Percentiles rank a stretch among this genome's conserved stretches.
These are phyloP conservation scores for Cynanchum wilfordii DNA, from an alignment of 257 asterid genomes.

Conservation along the genomic window DNA sequence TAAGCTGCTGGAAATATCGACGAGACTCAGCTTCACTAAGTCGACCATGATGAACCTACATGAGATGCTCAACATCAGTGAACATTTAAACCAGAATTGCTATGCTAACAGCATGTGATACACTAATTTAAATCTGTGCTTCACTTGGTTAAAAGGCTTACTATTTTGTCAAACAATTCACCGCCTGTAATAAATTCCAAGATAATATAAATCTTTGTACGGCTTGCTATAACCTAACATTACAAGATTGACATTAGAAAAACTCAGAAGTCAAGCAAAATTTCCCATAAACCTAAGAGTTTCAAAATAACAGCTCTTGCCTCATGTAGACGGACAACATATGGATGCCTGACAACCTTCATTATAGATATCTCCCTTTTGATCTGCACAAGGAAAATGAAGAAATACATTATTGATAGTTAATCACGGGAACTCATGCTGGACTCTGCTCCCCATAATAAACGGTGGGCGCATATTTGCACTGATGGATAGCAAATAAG, in stretches of 20 bases:
- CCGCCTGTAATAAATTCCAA: conserved; percentile 98
- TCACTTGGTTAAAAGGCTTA: conserved; percentile 37
- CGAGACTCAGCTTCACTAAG: conserved; percentile 95
- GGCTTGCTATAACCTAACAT: conserved; percentile 91
- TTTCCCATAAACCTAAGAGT: background rate
- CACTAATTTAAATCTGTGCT: background rate
- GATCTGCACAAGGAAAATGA: conserved; percentile 54
- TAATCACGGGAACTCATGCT: background rate
- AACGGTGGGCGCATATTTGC: background rate
- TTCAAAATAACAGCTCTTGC: conserved; percentile 23
- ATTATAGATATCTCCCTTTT: conserved; percentile 94
- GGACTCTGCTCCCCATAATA: background rate
- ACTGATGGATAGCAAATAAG: background rate
- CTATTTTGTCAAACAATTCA: conserved; percentile 94
- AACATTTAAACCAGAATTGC: background rate
- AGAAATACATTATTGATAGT: conserved; percentile 12
- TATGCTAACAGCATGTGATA: background rate
- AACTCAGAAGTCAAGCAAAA: background rate
- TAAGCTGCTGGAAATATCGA: conserved; percentile 92
- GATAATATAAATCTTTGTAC: conserved; percentile 92
- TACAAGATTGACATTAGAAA: conserved; percentile 15
- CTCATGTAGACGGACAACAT: conserved; percentile 90
- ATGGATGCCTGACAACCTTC: conserved; percentile 94
- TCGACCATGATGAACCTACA: conserved; percentile 89
- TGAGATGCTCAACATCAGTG: background rate